Percentiles rank a stretch among this genome's conserved stretches.
Evolutionary conservation across 1,284 basidiomycete genomes (phyloP).

Genomic region (Vanrija humicola): DNA sequence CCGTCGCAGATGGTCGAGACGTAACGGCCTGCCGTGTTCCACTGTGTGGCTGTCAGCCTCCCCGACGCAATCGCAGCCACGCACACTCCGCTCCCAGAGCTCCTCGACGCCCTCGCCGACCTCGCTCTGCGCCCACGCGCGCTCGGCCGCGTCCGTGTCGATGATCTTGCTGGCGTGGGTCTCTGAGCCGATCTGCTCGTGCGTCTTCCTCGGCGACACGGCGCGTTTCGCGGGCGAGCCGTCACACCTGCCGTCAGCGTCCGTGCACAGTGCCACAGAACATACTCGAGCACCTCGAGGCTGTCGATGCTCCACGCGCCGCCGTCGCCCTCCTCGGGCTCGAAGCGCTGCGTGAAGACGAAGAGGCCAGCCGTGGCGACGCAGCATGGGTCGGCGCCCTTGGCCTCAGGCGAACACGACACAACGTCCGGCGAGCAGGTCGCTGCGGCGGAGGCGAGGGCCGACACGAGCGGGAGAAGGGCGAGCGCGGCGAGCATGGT

Average conservation of each 20-base stretch:
- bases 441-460: background rate
- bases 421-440: background rate
- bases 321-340: slow-evolving; percentile 41
- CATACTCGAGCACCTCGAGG: slow-evolving; percentile 42
- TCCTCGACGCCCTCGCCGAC: slow-evolving; percentile 50
- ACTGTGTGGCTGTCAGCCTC: slow-evolving; percentile 23
- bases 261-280: slow-evolving; percentile 1
- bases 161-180: slow-evolving; percentile 29
- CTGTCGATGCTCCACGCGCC: slow-evolving; percentile 47
- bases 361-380: slow-evolving; percentile 40
- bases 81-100: slow-evolving; percentile 36
- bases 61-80: background rate
- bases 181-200: slow-evolving; percentile 43
- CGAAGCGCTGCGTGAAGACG: slow-evolving; percentile 44
- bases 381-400: slow-evolving; percentile 34
- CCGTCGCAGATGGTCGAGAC: slow-evolving; percentile 36
- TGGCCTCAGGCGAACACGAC: slow-evolving; percentile 28
- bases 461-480: background rate
- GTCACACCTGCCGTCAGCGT: slow-evolving; percentile 15
- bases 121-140: slow-evolving; percentile 45
- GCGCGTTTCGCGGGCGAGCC: background rate
- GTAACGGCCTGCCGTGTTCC: slow-evolving; percentile 43
- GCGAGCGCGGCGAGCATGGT: background rate
- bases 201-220: slow-evolving; percentile 8
- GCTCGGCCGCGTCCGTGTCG: slow-evolving; percentile 34